Conservation (phyloP, 148 eudicot species). For the Vaccinium myrtillus region DNA sequence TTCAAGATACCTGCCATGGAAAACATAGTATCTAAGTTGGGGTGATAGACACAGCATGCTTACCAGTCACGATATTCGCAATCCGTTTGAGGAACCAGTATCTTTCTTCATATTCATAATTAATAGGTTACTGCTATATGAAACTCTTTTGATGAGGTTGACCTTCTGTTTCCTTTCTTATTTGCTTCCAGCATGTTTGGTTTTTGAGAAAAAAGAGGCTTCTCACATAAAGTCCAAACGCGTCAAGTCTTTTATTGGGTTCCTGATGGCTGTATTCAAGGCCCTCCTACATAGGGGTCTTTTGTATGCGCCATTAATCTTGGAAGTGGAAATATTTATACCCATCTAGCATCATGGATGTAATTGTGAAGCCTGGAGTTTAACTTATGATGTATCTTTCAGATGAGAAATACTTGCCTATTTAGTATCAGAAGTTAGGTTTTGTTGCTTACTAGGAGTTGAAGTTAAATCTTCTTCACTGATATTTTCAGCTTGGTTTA, state of each 20-base stretch:
- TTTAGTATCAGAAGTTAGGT: not conserved
- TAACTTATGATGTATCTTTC: constrained; percentile 2
- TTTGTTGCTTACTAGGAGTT: constrained; percentile 12
- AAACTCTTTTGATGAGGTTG: not conserved
- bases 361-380: not conserved
- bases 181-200: not conserved
- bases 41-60: not conserved
- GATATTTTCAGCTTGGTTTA: constrained; percentile 77
- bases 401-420: not conserved
- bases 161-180: not conserved
- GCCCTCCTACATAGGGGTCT: not conserved
- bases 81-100: not conserved
- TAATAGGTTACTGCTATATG: not conserved
- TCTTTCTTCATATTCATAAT: not conserved
- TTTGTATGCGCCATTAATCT: not conserved
- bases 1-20: not conserved
- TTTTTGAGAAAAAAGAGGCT: not conserved
- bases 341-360: not conserved
- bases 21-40: not conserved
- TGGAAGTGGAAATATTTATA: not conserved
- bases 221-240: not conserved
- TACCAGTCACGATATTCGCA: not conserved
- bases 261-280: not conserved
- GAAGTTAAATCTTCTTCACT: constrained; percentile 13
- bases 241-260: not conserved